phyloP scores from a whole-genome alignment of 2,329 filamentous ascomycete species.

The Sporothrix sp. region DNA sequence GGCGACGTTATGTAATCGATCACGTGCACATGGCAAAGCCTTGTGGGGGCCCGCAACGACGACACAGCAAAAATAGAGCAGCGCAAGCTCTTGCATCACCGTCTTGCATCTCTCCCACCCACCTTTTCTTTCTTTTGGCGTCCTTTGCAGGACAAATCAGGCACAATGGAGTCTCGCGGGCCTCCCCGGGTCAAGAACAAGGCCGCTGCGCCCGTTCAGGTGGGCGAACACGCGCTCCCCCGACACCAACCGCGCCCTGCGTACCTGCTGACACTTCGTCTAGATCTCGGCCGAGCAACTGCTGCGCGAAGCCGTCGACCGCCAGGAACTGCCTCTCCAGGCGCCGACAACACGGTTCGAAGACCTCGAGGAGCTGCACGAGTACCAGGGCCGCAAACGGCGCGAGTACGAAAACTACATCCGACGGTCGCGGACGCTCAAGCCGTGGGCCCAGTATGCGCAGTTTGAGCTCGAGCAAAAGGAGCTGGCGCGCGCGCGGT shows the following conservation, averaged over 20 bases:
- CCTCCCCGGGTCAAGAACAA: constrained; percentile 98
- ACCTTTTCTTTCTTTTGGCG: too few species aligned
- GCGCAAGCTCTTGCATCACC: too few species aligned
- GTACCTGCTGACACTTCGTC: constrained; percentile 24
- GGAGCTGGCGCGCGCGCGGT: constrained; percentile 83
- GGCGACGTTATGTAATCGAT: not conserved
- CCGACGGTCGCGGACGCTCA: constrained; percentile 85
- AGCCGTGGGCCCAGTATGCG: constrained; percentile 98
- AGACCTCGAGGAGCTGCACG: constrained; percentile 94
- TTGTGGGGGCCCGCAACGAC: too few species aligned
- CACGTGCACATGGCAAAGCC: not conserved
- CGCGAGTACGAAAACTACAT: constrained; percentile 99
- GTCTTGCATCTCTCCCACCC: too few species aligned
- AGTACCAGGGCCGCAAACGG: constrained; percentile 90
- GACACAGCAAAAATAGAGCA: too few species aligned
- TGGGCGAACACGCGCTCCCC: constrained; percentile 23
- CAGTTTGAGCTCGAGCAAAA: constrained; percentile 98
- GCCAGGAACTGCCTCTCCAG: constrained; percentile 80
- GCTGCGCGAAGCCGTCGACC: constrained; percentile 90
- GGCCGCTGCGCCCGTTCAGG: constrained; percentile 61
- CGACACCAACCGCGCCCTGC: not conserved
- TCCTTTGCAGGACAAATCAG: not conserved
- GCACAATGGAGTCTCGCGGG: constrained; percentile 76
- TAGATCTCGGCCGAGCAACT: constrained; percentile 97
- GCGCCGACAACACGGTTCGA: constrained; percentile 91